Conservation (phyloP, 768 basidiomycete genomes). For the Tulasnella sp. region DNA sequence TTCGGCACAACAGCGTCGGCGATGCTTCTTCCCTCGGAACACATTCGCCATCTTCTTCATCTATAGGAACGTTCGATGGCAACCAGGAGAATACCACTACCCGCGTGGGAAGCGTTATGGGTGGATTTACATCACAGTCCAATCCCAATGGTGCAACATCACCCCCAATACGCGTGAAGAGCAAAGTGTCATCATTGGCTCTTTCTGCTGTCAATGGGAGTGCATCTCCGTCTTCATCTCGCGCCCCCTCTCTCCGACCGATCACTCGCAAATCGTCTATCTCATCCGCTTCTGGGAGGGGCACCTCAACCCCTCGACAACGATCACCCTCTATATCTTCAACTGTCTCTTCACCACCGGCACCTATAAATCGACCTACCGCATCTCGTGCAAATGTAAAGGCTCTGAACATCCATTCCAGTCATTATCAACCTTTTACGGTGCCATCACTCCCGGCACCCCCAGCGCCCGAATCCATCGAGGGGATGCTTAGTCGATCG, state of each 20-base stretch:
- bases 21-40: neutral
- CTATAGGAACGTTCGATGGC: neutral
- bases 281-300: neutral
- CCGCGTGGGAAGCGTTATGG: neutral
- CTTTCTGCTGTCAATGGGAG: neutral
- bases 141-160: neutral
- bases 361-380: neutral
- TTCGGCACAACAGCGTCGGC: neutral
- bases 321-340: conserved; percentile 5
- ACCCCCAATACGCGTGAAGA: conserved; percentile 6
- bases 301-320: neutral
- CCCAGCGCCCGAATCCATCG: conserved; percentile 3
- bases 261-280: conserved; percentile 1
- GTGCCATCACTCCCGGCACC: conserved; percentile 9
- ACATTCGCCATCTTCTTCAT: neutral
- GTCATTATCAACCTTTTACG: conserved; percentile 11
- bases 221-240: neutral
- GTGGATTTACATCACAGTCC: neutral
- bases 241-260: neutral
- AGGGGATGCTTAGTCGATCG: neutral
- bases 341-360: neutral
- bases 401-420: conserved; percentile 5
- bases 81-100: neutral
- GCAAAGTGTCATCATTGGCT: conserved; percentile 9
- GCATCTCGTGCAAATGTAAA: neutral